Evolutionary conservation across 2,329 filamentous ascomycete species (phyloP), one percentile per base, ranked within the genome.

Genomic region (Knufia petricola): DNA sequence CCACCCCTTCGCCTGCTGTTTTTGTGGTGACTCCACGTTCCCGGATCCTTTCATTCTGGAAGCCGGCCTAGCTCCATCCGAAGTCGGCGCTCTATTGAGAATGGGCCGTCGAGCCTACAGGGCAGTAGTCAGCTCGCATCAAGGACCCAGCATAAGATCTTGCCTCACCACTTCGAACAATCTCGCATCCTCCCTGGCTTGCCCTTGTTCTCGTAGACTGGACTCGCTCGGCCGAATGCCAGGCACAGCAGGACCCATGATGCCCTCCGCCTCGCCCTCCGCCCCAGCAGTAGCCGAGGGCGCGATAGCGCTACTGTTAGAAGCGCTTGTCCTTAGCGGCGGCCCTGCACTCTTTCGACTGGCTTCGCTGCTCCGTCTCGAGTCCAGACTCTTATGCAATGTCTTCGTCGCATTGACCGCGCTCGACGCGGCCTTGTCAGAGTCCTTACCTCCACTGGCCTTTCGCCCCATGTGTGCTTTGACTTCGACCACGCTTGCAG

Each of bases 321-420:
- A 32, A 3, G 34, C 26, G 2, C 3, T 12, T 13, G 23, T 37
- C 15, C 31, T 44, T 7, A 20, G 41, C 20, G 40, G 24, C 13
- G 40, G 54, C 26, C 48, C 41, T 17, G 52, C 65, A 30, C 84
- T 83, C 63, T 87, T 89, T 66, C 85, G 89, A 50, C 86, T 94
- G 47, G 78, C 84, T 12, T 84, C 85, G 66, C 89, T 95, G 63
- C 87, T 94, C 37, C 90, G 83, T 46, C 90, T 81, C 66, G 85
- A 94, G 64, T 95, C 89, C 21, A 96, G 77, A 63, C 87, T 95
- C 69, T 87, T 94, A 51, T 83, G 89, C 12, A 89, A 70, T 4
- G 83, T 87, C 67, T 83, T 85, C 55, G 48, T 71, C 66, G 37
- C 71, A 15, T 54, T 59, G 23, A 48, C 46, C 2, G 51, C 53